Evolutionary conservation across 192 early-diverging fungal genomes (phyloP), one percentile per base, ranked within the genome.

Genomic region (Podochytrium sp.): DNA sequence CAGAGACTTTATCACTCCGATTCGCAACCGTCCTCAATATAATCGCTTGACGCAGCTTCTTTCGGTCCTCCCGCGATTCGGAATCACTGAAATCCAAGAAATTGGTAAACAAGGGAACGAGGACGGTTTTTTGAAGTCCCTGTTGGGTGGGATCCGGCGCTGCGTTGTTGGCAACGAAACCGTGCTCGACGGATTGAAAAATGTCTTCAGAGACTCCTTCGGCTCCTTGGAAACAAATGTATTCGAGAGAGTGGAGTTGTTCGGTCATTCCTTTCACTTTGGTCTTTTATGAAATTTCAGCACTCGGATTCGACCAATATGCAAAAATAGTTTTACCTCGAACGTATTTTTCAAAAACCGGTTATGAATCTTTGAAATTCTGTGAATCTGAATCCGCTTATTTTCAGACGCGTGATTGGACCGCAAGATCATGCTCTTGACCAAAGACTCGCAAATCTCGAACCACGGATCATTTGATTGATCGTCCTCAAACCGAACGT

Each of bases 401-500:
- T 75, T 57, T 2, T 47, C 38, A 6, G 75, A 49, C 1, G 42
- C 73, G 38, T 75, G 60, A 20, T 65, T 71, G 23, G 73, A 73
- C 34, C 80, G 51, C 16, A 68, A 58, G 14, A 87, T 77, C 53
- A 83, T 75, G 30, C 67, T 76, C 41, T 85, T 84, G 14, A 87
- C 77, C 27, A 81, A 74, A 0, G 55, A 71, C 61, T 84, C 83
- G 68, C 85, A 87, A 27, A 68, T 61, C 14, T 50, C 77, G 30
- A 87, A 79, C 81, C 83, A 84, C 0, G 66, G 47, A 41, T 84
- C 83, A 33, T 81, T 82, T n/a, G 70, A 20, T 33, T 88, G 77
- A 39, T 81, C 83, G 59, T 86, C 83, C 75, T 89, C 87, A 77
- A 89, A 84, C 3, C 87, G 80, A 23, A 89, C 83, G 62, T 89